Base-by-base conservation (phyloP, 73 alveolate species). In the Paramecium octaurelia region DNA sequence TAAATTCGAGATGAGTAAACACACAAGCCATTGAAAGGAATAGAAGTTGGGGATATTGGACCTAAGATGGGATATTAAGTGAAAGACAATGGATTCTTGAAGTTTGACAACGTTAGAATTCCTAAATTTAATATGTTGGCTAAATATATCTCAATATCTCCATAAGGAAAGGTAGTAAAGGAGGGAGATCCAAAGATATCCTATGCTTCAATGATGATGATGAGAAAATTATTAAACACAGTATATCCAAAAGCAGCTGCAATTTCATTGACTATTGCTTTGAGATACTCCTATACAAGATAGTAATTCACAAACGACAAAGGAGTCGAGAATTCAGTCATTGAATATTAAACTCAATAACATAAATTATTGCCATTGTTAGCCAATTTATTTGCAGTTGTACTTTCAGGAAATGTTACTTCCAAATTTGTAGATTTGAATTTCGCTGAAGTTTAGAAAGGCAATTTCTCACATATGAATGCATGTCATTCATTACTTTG, bases 1-100 rank as follows among this genome's bases (percentile, higher is more conserved):
- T 95, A 95, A 64, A 92, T 96, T n/a, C 86, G 98, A 75, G 97
- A 95, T 58, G n/a, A 48, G 3, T 86, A 86, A 9, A 92, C 95
- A 10, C 98, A 94, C 48, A 69, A 90, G 29, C 97, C 98, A 0
- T 90, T 95, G 14, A 95, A 71, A 31, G 92, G 92, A 27, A 71
- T 89, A 70, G 92, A 70, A 16, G 92, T 89, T 40, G 94, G 94
- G 14, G 94, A 89, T 71, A 89, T 89, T 43, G 92, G 94, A 38
- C 92, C 93, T 12, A 88, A 88, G 42, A 69, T 69, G 48, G 93
- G 93, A 69, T 88, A 88, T 42, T 43, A 64, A 35, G 50, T 59
- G 21, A 88, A 88, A 36, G 93, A 88, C 23, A 88, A 88, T 88
- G 93, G 93, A 40, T 88, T 69, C 44, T 80, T 88, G 40, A 40